Conservation (phyloP, 768 basidiomycete genomes). For the Pisolithus tinctorius region DNA sequence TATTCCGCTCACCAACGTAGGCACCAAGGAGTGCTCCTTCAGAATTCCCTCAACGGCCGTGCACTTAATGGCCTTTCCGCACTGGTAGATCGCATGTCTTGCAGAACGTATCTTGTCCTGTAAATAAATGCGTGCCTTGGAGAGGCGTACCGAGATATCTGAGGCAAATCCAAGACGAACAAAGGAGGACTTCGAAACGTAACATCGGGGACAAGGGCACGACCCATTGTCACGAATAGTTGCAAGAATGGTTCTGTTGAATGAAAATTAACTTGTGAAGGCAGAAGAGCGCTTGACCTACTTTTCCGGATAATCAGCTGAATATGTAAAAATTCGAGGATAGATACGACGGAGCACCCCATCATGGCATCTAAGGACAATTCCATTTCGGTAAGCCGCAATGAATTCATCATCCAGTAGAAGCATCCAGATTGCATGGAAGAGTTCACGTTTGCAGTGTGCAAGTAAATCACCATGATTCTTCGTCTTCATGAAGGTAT, state of each 20-base stretch:
- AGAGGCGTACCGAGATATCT: conserved; percentile 8
- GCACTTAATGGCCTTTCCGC: conserved; percentile 4
- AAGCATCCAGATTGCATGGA: conserved; percentile 13
- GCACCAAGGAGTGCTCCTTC: conserved; percentile 5
- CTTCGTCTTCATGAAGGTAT: background rate
- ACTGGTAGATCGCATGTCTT: conserved; percentile 3
- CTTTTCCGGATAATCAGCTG: conserved; percentile 5
- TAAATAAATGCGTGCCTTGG: background rate
- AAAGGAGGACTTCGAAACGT: conserved; percentile 10
- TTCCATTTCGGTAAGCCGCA: conserved; percentile 14
- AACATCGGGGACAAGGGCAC: conserved; percentile 25
- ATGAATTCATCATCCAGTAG: conserved; percentile 19
- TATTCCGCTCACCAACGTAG: conserved; percentile 6
- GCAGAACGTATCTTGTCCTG: background rate
- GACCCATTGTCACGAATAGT: conserved; percentile 17
- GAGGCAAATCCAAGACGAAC: conserved; percentile 11
- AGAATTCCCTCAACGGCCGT: background rate
- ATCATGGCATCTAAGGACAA: conserved; percentile 8
- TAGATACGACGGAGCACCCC: conserved; percentile 9
- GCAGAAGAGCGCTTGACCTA: background rate
- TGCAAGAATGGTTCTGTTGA: conserved; percentile 18
- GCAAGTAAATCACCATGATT: background rate
- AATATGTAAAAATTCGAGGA: conserved; percentile 13
- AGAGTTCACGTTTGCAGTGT: conserved; percentile 13
- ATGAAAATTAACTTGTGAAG: background rate